Evolutionary conservation across 2,329 filamentous ascomycete species (phyloP).

Genomic region (Thermochaetoides dissita): DNA sequence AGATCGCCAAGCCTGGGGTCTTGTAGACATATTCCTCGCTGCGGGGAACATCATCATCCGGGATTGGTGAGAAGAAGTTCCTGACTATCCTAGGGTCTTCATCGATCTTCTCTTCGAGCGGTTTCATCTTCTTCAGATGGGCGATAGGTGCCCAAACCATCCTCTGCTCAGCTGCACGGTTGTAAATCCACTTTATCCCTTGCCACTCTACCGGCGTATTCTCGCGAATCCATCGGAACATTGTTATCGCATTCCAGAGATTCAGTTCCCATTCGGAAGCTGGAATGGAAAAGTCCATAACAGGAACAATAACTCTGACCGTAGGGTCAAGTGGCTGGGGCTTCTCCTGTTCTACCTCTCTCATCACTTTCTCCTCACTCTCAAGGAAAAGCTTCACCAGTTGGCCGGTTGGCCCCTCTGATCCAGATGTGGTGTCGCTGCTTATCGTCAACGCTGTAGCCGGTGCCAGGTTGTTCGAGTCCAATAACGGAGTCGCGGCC

Average conservation of each 20-base stretch:
- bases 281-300: constrained; percentile 18
- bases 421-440: constrained; percentile 6
- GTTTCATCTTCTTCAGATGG: constrained; percentile 8
- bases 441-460: constrained; percentile 7
- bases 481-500: constrained; percentile 1
- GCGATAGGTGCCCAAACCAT: constrained; percentile 18
- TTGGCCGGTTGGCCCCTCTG: constrained; percentile 10
- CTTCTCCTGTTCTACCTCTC: constrained; percentile 17
- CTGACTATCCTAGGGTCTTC: constrained; percentile 6
- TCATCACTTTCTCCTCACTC: constrained; percentile 10
- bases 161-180: constrained; percentile 11
- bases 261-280: constrained; percentile 15
- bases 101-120: constrained; percentile 13
- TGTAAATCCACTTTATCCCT: constrained; percentile 14
- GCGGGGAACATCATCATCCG: constrained; percentile 6
- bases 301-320: constrained; percentile 16
- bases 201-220: constrained; percentile 10
- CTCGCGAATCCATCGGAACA: constrained; percentile 15
- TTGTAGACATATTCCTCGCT: constrained; percentile 16
- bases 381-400: constrained; percentile 9
- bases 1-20: constrained; percentile 9
- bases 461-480: constrained; percentile 7
- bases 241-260: constrained; percentile 6
- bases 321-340: constrained; percentile 17
- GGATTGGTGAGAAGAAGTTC: constrained; percentile 5